phyloP scores from a whole-genome alignment of 2,329 filamentous ascomycete genomes.

The Thielaviopsis populi region DNA sequence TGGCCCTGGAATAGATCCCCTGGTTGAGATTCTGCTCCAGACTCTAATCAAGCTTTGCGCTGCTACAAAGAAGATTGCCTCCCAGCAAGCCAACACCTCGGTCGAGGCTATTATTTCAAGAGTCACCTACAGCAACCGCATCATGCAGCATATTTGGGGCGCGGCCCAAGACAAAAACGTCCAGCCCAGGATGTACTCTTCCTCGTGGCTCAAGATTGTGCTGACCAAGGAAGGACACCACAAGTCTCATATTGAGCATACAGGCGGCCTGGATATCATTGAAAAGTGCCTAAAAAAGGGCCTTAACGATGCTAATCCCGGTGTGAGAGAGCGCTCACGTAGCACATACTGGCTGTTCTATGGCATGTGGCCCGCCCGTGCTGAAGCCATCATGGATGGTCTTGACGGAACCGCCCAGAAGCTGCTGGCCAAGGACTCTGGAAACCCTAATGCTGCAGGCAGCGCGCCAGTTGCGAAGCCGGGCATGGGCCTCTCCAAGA shows the following conservation, averaged over 20 bases:
- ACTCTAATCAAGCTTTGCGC: slow-evolving; percentile 78
- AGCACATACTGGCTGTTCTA: slow-evolving; percentile 77
- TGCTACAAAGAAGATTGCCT: slow-evolving; percentile 82
- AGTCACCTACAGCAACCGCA: slow-evolving; percentile 61
- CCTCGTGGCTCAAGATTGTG: slow-evolving; percentile 72
- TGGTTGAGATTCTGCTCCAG: slow-evolving; percentile 83
- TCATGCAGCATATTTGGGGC: slow-evolving; percentile 71
- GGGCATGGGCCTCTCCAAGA: slow-evolving; percentile 47
- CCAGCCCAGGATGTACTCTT: slow-evolving; percentile 62
- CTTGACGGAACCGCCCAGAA: slow-evolving; percentile 67
- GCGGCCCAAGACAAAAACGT: slow-evolving; percentile 90
- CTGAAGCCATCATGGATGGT: slow-evolving; percentile 60
- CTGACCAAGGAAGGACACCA: slow-evolving; percentile 63
- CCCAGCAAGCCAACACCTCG: slow-evolving; percentile 65
- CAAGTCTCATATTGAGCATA: slow-evolving; percentile 70
- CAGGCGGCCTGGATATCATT: slow-evolving; percentile 64
- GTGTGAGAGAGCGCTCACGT: slow-evolving; percentile 74
- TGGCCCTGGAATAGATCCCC: slow-evolving; percentile 65
- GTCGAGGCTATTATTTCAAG: slow-evolving; percentile 69
- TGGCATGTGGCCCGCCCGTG: slow-evolving; percentile 59
- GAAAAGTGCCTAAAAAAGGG: slow-evolving; percentile 85
- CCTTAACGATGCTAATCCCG: slow-evolving; percentile 76
- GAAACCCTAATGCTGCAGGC: slow-evolving; percentile 57
- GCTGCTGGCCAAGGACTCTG: slow-evolving; percentile 65
- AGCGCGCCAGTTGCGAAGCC: slow-evolving; percentile 36